Base-by-base conservation (phyloP, 345 rosid species). In the Ceriops tagal region DNA sequence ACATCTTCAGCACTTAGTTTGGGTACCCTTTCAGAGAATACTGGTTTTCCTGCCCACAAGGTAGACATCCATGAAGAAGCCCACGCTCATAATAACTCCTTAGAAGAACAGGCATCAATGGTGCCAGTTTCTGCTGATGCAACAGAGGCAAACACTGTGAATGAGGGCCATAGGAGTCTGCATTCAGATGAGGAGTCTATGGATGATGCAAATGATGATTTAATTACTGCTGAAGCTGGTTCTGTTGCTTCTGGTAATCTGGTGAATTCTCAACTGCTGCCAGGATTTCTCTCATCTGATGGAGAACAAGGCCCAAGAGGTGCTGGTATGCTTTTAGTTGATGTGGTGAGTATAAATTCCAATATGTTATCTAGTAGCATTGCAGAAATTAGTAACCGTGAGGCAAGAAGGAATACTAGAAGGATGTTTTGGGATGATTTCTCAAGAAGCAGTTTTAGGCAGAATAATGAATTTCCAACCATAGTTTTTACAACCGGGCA, bases 391-490 rank as follows among this genome's bases (percentile, higher is more conserved):
- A 73, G 63, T 61, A 61, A 53, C 31, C 67, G 37, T 31, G 77
- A 68, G 64, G 35, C 71, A 53, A 55, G 68, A 56, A 43, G 77
- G 63, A 73, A 61, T 56, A 13, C 64, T 56, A 67, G 68, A 57
- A 73, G 77, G 39, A 67, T 55, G 72, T 73, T 61, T 47, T 62
- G 72, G 77, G 68, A 73, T 63, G 68, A 51, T 63, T 73, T 62
- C 18, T 73, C 77, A 21, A 61, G 72, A 73, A 73, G 31, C 68
- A 73, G 72, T 59, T 46, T 46, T 57, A 55, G 71, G 26, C 62
- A 30, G 58, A 67, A 27, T 67, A 46, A 35, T 30, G 68, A 68
- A 53, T 67, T 58, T 16, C 67, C 68, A 32, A 55, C 72, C 59
- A 24, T 73, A 37, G 26, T 73, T 68, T 11, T 67, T 16, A 28